These are phyloP conservation scores for Entomortierella chlamydospora DNA, from an alignment of 192 early-diverging fungal genomes.

Conservation along the genomic window DNA sequence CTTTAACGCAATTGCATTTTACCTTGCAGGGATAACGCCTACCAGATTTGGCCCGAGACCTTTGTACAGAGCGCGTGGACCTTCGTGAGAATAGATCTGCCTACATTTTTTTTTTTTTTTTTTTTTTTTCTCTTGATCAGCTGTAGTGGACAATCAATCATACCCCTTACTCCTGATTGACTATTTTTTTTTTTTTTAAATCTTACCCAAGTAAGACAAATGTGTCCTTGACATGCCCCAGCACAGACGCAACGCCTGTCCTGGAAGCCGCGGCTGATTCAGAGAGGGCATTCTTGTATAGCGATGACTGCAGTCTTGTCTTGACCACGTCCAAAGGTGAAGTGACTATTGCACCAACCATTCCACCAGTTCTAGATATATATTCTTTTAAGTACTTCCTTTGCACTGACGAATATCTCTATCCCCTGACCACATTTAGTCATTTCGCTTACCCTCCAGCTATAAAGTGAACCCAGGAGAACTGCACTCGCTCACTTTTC, in stretches of 20 bases:
- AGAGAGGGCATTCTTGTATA: neutral
- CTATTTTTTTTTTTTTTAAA: too few species aligned
- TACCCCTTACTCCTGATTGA: too few species aligned
- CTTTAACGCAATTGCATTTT: slow-evolving; percentile 1
- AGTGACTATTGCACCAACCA: slow-evolving; percentile 87
- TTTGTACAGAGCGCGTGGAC: slow-evolving; percentile 88
- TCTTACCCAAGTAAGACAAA: slow-evolving; percentile 59
- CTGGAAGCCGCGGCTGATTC: slow-evolving; percentile 1
- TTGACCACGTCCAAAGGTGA: slow-evolving; percentile 96
- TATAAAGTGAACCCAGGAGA: slow-evolving; percentile 67
- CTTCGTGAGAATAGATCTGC: slow-evolving; percentile 79
- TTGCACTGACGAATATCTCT: too few species aligned
- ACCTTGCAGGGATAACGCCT: slow-evolving; percentile 94
- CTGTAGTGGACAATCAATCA: neutral
- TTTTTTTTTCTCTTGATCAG: neutral
- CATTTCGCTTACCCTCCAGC: slow-evolving; percentile 70
- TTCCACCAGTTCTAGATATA: slow-evolving; percentile 69
- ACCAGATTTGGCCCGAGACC: slow-evolving; percentile 93
- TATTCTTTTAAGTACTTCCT: too few species aligned
- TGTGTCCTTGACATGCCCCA: slow-evolving; percentile 65
- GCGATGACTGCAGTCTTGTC: slow-evolving; percentile 86
- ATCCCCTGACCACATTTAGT: neutral
- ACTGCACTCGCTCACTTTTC: slow-evolving; percentile 27
- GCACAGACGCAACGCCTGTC: slow-evolving; percentile 36
- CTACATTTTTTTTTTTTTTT: slow-evolving; percentile 21